phyloP scores from a whole-genome alignment of 495 filamentous ascomycete genomes.

The Penicillium manginii region DNA sequence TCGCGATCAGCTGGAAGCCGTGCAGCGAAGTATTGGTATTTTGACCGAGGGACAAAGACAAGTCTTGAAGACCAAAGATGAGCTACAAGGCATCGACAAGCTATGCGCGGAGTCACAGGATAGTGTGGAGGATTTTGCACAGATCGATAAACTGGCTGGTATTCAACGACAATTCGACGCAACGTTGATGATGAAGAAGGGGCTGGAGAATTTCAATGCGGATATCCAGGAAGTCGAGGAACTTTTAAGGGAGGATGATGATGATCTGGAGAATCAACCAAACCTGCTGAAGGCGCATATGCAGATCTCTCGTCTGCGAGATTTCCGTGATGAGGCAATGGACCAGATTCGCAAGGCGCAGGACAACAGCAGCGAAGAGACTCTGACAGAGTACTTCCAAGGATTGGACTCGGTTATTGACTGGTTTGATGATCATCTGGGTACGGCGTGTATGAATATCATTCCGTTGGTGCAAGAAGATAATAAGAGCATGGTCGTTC shows the following conservation, averaged over 20 bases:
- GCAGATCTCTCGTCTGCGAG: conserved; percentile 84
- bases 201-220: conserved; percentile 82
- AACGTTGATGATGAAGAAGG: conserved; percentile 87
- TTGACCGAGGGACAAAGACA: conserved; percentile 86
- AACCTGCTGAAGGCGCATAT: conserved; percentile 89
- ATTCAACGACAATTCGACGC: conserved; percentile 93
- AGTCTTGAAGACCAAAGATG: conserved; percentile 88
- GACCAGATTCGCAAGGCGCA: conserved; percentile 82
- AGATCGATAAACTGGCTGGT: conserved; percentile 91
- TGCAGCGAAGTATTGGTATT: conserved; percentile 84
- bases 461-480: conserved; percentile 83
- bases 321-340: conserved; percentile 94
- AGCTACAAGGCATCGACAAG: conserved; percentile 98
- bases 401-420: conserved; percentile 85
- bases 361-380: conserved; percentile 73
- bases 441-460: conserved; percentile 82
- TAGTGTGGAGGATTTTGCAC: conserved; percentile 95
- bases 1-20: conserved; percentile 87
- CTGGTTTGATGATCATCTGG: conserved; percentile 95
- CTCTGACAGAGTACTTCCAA: conserved; percentile 84
- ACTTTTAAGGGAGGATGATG: conserved; percentile 79
- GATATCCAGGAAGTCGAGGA: conserved; percentile 72
- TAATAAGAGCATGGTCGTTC: conserved; percentile 85
- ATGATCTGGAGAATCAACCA: conserved; percentile 86
- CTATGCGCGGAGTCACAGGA: conserved; percentile 93